phyloP scores from a whole-genome alignment of 306 rosid species.

The Pyrus communis region DNA sequence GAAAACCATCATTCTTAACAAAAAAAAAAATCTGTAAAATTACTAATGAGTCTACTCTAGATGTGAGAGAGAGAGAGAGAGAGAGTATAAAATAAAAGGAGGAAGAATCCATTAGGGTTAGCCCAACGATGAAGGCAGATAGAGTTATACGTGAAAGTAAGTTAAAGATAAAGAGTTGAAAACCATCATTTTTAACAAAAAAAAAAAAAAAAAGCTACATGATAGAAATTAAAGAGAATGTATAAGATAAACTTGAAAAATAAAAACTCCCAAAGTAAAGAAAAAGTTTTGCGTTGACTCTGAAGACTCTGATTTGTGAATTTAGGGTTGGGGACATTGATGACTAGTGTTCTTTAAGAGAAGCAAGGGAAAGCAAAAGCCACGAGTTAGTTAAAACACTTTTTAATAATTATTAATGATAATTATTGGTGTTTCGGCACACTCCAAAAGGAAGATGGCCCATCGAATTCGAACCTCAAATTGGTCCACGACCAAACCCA shows the following conservation, averaged over 20 bases:
- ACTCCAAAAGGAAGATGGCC: slow-evolving; percentile 35
- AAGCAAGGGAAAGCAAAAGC: neutral
- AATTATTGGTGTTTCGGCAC: slow-evolving; percentile 32
- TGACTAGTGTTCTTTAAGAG: neutral
- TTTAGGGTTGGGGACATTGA: neutral
- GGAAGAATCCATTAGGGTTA: too few species aligned
- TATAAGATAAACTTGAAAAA: neutral
- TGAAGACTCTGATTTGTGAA: neutral
- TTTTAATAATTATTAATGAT: slow-evolving; percentile 13
- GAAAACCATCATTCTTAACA: too few species aligned
- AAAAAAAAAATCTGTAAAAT: too few species aligned
- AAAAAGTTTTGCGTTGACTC: neutral
- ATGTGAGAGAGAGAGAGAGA: too few species aligned
- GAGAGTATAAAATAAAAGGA: too few species aligned
- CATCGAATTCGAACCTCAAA: slow-evolving; percentile 18
- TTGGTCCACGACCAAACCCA: slow-evolving; percentile 57
- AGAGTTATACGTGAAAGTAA: neutral
- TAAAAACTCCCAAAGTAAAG: neutral
- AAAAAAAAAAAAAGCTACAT: too few species aligned
- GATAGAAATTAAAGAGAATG: neutral
- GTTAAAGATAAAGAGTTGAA: too few species aligned
- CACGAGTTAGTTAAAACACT: neutral
- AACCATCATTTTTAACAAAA: too few species aligned
- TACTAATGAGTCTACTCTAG: too few species aligned
- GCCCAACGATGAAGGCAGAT: too few species aligned